Evolutionary conservation across 495 filamentous ascomycete genomes (phyloP), one percentile per base, ranked within the genome.

Genomic region (Parathielavia appendiculata): DNA sequence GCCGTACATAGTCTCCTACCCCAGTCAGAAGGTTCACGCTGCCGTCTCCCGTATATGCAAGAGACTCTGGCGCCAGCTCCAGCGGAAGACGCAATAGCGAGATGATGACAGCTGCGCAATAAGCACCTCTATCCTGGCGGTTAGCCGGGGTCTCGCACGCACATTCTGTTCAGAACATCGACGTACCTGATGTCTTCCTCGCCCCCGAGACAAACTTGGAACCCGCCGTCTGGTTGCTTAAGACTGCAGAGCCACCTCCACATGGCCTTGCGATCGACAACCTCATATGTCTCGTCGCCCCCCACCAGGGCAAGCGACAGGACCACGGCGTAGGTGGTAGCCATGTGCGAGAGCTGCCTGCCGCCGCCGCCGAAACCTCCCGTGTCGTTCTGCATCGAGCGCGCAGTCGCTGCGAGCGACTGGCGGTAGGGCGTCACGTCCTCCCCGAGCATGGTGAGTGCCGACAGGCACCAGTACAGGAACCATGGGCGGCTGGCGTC

Each of bases 281-380:
- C 71, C 57, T 82, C 81, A 62, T 87, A 84, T 20, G 86, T 82
- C 40, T 87, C 85, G 55, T 84, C 71, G 20, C 85, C 89, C 11
- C 88, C 89, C 40, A 92, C 87, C 59, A 89, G 82, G 2, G 85
- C 83, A 32, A 97, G 76, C 10, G 86, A 80, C 19, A 97, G 76
- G 10, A 96, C 75, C 32, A 86, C 82, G 17, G 91, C 88, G 76
- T 97, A 98, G 1, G 86, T 87, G n/a, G 88, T 81, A 22, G 92
- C 92, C 60, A 90, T 74, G 72, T 98, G 93, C 13, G 90, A 90
- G 58, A 80, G 76, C 68, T 97, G 95, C 43, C 91, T 88, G 71
- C 88, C 85, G n/a, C 93, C 92, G 48, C 93, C 93, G 26, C 93
- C 95, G 71, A 97, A 96, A 8, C 93, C 93, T 9, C 93, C 93